Evolutionary conservation across 495 filamentous ascomycete species (phyloP).

Genomic region (Emericellopsis terricola): DNA sequence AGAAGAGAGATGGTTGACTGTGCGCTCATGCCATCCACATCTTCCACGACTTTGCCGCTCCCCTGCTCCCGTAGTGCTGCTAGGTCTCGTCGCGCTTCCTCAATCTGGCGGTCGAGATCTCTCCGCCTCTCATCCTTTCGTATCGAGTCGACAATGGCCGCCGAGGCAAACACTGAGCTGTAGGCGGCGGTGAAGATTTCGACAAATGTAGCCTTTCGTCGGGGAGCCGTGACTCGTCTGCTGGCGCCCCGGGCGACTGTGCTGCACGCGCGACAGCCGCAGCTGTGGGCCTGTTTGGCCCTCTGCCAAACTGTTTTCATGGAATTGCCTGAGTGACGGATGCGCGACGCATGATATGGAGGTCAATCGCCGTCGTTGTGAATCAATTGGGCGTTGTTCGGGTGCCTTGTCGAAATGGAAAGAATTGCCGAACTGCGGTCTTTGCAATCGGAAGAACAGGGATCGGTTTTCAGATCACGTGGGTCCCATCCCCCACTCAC

Average conservation of each 20-base stretch:
- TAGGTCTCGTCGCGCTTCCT: conserved; percentile 16
- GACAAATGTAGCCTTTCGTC: conserved; percentile 32
- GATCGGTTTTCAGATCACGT: too few relatives aligned
- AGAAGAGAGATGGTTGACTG: neutral
- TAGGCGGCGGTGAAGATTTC: conserved; percentile 55
- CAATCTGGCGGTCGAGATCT: conserved; percentile 42
- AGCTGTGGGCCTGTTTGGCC: conserved; percentile 41
- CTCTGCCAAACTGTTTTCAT: conserved; percentile 64
- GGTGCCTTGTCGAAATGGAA: too few relatives aligned
- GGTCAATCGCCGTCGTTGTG: too few relatives aligned
- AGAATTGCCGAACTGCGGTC: too few relatives aligned
- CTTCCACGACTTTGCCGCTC: neutral
- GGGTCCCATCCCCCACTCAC: too few relatives aligned
- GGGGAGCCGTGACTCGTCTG: conserved; percentile 32
- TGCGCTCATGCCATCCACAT: neutral
- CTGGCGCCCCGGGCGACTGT: conserved; percentile 32
- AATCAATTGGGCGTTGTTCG: too few relatives aligned
- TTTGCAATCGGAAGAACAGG: too few relatives aligned
- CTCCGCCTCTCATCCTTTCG: conserved; percentile 40
- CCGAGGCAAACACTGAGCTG: conserved; percentile 55
- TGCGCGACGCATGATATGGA: too few relatives aligned
- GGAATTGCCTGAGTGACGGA: too few relatives aligned
- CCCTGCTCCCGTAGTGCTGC: neutral
- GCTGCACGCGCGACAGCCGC: conserved; percentile 45
- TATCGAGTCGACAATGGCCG: conserved; percentile 44